These are phyloP conservation scores for Coemansia sp. DNA, from an alignment of 192 early-diverging fungal species.

Conservation along the genomic window DNA sequence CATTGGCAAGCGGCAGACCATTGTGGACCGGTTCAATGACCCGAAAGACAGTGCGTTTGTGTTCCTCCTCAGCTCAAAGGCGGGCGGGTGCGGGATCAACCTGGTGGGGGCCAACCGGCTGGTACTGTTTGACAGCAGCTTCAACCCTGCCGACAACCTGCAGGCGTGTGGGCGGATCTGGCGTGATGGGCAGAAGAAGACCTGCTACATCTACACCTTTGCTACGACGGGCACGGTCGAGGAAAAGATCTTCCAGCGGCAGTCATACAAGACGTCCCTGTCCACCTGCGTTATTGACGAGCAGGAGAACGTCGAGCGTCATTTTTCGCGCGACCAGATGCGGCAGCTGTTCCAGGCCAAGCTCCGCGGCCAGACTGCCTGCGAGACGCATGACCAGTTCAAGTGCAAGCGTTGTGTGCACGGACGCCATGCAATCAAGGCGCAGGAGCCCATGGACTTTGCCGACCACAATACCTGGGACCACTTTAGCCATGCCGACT, in stretches of 20 bases:
- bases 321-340: slow-evolving; percentile 88
- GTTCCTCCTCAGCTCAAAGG: slow-evolving; percentile 94
- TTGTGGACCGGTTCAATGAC: slow-evolving; percentile 96
- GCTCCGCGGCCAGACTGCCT: slow-evolving; percentile 48
- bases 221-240: slow-evolving; percentile 97
- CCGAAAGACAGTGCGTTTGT: slow-evolving; percentile 81
- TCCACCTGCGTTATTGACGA: slow-evolving; percentile 94
- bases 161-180: slow-evolving; percentile 88
- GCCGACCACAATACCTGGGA: slow-evolving; percentile 80
- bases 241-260: slow-evolving; percentile 98
- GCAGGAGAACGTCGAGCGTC: slow-evolving; percentile 83
- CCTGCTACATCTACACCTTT: slow-evolving; percentile 96
- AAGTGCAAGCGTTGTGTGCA: slow-evolving; percentile 87
- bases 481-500: slow-evolving; percentile 58
- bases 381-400: slow-evolving; percentile 97
- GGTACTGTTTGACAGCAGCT: slow-evolving; percentile 84
- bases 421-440: slow-evolving; percentile 70
- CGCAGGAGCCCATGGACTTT: slow-evolving; percentile 60
- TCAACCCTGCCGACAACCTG: slow-evolving; percentile 95
- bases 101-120: slow-evolving; percentile 97
- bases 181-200: slow-evolving; percentile 79
- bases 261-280: slow-evolving; percentile 78
- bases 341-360: slow-evolving; percentile 86
- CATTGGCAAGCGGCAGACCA: slow-evolving; percentile 85
- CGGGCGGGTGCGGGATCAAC: slow-evolving; percentile 97